Evolutionary conservation across 768 basidiomycete species (phyloP).

Genomic region (Podaxis sp.): DNA sequence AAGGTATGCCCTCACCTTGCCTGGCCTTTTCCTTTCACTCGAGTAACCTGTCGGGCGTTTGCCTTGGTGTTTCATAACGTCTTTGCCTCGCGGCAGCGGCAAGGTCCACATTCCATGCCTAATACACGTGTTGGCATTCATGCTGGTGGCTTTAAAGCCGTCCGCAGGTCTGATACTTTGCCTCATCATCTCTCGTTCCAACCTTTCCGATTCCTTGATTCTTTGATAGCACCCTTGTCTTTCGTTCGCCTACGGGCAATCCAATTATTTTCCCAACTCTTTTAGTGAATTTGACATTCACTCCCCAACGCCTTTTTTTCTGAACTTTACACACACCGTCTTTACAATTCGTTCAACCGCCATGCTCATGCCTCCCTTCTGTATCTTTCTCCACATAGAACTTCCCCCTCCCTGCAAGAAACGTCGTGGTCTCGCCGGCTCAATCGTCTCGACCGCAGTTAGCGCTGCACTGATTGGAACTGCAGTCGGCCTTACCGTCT

Average conservation of each 20-base stretch:
- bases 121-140: constrained; percentile 14
- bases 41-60: background rate
- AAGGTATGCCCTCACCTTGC: constrained; percentile 1
- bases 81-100: background rate
- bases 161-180: background rate
- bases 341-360: constrained; percentile 7
- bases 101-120: background rate
- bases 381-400: constrained; percentile 62
- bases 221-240: constrained; percentile 6
- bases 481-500: constrained; percentile 84
- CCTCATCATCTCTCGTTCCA: background rate
- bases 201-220: background rate
- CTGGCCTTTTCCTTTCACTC: background rate
- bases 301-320: constrained; percentile 18
- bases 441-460: constrained; percentile 81
- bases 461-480: constrained; percentile 85
- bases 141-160: background rate
- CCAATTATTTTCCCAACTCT: constrained; percentile 10
- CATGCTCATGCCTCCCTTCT: constrained; percentile 34
- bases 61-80: background rate
- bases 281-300: constrained; percentile 16
- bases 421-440: constrained; percentile 78
- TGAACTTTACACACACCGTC: constrained; percentile 7
- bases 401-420: constrained; percentile 74
- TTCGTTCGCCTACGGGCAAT: constrained; percentile 12